Base-by-base conservation (phyloP, 192 early-diverging fungal genomes). In the Gamsiella multidivaricata region DNA sequence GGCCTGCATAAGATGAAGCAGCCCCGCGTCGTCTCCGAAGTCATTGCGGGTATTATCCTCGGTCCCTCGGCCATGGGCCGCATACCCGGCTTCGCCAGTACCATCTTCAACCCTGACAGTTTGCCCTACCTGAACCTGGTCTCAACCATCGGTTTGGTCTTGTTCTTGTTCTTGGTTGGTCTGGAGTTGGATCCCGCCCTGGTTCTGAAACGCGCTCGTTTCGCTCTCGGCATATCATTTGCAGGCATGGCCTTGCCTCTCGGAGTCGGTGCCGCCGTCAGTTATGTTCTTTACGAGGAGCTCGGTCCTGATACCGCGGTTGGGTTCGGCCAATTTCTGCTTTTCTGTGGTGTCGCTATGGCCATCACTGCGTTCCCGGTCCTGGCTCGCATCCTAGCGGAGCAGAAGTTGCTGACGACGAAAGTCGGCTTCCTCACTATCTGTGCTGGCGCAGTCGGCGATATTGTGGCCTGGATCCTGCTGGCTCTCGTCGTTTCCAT, bases 21-120 rank as follows among this genome's bases (percentile, higher is more conserved):
- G 80, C 96, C 96, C 0, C 79, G 85, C 0, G 96, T 96, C 26
- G 96, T 98, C 54, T 91, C 95, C 33, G 96, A 98, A 74, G 90
- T 98, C 36, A 69, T 97, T 29, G 95, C 91, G 17, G 95, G 95
- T 12, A 94, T 97, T 49, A 68, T 96, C 22, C 88, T 97, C 7
- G 97, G 97, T 0, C 94, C 94, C 1, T 92, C 95, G 0, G 92
- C 85, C 7, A 84, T 97, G 36, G 93, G 94, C 4, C 87, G 88
- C 12, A 92, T 91, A 42, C 85, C 87, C 20, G 84, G 79, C 7
- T 97, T 92, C 76, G 78, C 67, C 53, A 65, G 65, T 20, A 88
- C 84, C 41, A 86, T 97, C 23, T 97, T 98, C 69, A 94, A 91
- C 20, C 28, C 69, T 1, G 67, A 20, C 7, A 95, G 95, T 0